A percentile compares a stretch with the other conserved stretches of the same genome.
phyloP scores from a whole-genome alignment of 2,329 filamentous ascomycete species.

The Ploettnerulaceae sp. region DNA sequence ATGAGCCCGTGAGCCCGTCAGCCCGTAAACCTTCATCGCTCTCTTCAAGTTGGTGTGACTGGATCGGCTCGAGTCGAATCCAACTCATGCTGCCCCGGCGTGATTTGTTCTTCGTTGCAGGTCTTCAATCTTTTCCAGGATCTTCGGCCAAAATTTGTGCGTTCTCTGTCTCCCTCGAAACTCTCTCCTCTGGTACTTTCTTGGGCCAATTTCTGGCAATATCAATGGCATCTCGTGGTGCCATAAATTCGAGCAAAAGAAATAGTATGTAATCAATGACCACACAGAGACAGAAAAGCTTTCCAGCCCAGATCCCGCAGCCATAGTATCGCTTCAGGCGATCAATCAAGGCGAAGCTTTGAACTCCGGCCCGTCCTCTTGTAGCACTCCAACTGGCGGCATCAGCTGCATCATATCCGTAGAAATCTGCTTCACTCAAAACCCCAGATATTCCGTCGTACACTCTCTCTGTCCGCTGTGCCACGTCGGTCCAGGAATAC shows the following conservation, averaged over 20 bases:
- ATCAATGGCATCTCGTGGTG: conserved; percentile 81
- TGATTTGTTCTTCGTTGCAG: too few relatives aligned
- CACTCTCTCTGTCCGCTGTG: conserved; percentile 86
- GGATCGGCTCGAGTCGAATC: too few relatives aligned
- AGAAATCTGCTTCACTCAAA: conserved; percentile 83
- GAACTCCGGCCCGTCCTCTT: conserved; percentile 62
- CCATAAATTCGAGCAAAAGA: conserved; percentile 80
- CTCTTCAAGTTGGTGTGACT: too few relatives aligned
- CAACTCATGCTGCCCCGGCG: too few relatives aligned
- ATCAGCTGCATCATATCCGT: conserved; percentile 68
- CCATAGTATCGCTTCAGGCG: conserved; percentile 94
- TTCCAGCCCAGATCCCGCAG: conserved; percentile 97
- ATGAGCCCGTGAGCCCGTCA: too few relatives aligned
- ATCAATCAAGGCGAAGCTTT: conserved; percentile 90
- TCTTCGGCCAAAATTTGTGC: conserved; percentile 1
- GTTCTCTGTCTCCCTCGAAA: not conserved
- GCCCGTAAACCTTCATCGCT: too few relatives aligned
- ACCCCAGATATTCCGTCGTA: conserved; percentile 88
- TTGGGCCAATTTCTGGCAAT: conserved; percentile 88
- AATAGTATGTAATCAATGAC: conserved; percentile 92
- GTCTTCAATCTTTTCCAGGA: not conserved
- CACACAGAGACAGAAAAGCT: conserved; percentile 91
- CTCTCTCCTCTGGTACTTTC: conserved; percentile 44
- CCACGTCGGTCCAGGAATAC: conserved; percentile 98
- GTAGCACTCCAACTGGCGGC: conserved; percentile 62